These are phyloP conservation scores for Neonectria punicea DNA, from an alignment of 2,329 filamentous ascomycete species.

Conservation along the genomic window DNA sequence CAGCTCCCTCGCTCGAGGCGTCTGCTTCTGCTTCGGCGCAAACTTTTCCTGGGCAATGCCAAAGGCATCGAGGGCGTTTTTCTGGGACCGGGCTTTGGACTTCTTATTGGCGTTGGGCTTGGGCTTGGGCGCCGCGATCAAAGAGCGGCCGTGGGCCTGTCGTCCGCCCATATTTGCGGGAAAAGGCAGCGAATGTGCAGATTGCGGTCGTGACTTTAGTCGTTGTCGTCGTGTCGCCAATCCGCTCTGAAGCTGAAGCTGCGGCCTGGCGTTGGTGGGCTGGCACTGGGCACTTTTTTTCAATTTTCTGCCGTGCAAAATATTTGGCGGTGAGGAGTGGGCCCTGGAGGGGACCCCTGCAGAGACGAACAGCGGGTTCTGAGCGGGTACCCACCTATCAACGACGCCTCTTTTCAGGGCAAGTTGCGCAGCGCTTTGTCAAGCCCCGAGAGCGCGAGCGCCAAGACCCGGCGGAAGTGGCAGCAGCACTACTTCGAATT, in stretches of 20 bases:
- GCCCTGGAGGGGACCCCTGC: conserved; percentile 42
- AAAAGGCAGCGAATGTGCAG: conserved; percentile 11
- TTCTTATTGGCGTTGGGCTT: conserved; percentile 50
- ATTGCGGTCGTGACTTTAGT: conserved; percentile 10
- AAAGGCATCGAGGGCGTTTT: conserved; percentile 67
- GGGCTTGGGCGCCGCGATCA: conserved; percentile 53
- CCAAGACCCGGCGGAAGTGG: conserved; percentile 23
- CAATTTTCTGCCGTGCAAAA: conserved; percentile 43
- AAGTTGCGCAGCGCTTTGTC: background rate
- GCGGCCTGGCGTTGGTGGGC: conserved; percentile 17
- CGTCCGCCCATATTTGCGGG: conserved; percentile 63
- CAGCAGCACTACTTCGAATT: conserved; percentile 12
- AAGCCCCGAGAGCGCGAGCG: conserved; percentile 22
- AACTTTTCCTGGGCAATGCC: conserved; percentile 66
- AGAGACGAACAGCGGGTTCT: conserved; percentile 18
- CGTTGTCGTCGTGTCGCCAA: conserved; percentile 26
- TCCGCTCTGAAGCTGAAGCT: conserved; percentile 20
- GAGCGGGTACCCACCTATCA: conserved; percentile 46
- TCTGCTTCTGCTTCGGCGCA: conserved; percentile 58
- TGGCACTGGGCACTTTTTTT: conserved; percentile 34
- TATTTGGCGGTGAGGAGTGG: conserved; percentile 40
- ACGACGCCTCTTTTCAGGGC: conserved; percentile 33
- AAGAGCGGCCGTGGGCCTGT: conserved; percentile 66
- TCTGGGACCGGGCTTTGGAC: conserved; percentile 60
- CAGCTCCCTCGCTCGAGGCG: conserved; percentile 62